Evolutionary conservation across 1,284 basidiomycete species (phyloP), one percentile per base, ranked within the genome.

Genomic region (Puccinia coronata): DNA sequence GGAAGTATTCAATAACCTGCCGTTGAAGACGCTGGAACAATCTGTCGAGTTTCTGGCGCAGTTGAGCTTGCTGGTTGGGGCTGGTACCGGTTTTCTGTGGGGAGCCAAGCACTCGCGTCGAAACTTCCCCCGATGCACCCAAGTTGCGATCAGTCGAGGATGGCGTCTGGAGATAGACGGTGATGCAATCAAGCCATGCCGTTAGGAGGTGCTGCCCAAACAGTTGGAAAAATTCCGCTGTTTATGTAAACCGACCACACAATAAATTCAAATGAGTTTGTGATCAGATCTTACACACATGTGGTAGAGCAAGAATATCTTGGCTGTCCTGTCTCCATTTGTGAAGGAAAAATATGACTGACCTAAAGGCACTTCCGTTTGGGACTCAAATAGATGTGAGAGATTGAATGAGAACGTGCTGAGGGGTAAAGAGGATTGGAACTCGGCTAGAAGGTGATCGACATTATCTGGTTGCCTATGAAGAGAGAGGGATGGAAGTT

Each of bases 361-460:
- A 75, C 73, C 57, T 61, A 63, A 25, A 53, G 73, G 25, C 47
- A 61, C 20, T 28, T 75, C 55, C 23, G 34, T 25, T 31, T 51
- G 55, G 14, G 59, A 61, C 23, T 61, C 73, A 18, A 75, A 31
- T 41, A 75, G 57, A 39, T 75, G 55, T 47, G 57, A 75, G 34
- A 75, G 53, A 47, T 75, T 59, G 31, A 75, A 53, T 1, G 73
- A 75, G 39, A 61, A 75, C 3, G 36, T 61, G 41, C 57, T 57
- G 14, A 75, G 41, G 47, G 73, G 59, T 47, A 75, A 63, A 61
- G 73, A 75, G 18, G 73, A 59, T 47, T 75, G 34, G 31, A 61
- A 75, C 36, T 75, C 31, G 31, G 8, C 25, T 36, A 75, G 41
- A 43, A 51, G 53, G 25, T 57, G 23, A 61, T 75, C 73, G n/a